These are phyloP conservation scores for Candida chauliodis DNA, from an alignment of 805 yeast species.

Conservation along the genomic window DNA sequence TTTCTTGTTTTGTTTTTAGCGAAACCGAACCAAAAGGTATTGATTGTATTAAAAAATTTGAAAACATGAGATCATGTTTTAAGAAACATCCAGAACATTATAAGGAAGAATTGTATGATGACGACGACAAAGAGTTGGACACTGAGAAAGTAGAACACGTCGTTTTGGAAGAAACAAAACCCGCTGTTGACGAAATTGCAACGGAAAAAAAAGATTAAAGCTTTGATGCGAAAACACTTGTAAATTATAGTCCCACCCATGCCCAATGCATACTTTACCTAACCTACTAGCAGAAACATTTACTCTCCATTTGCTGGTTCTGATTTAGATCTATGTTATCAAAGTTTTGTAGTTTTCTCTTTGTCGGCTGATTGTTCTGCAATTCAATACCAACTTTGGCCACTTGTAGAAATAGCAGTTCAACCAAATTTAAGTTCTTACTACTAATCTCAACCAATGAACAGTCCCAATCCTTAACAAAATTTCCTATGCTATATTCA, in stretches of 20 bases:
- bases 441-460: constrained; percentile 33
- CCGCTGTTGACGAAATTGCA: constrained; percentile 13
- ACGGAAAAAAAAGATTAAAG: background rate
- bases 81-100: constrained; percentile 89
- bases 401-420: constrained; percentile 31
- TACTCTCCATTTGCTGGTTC: background rate
- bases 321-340: constrained; percentile 27
- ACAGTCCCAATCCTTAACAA: constrained; percentile 29
- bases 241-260: too few relatives aligned
- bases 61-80: constrained; percentile 92
- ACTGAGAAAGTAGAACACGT: constrained; percentile 11
- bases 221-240: too few relatives aligned
- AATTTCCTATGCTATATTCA: constrained; percentile 17
- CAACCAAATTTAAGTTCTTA: constrained; percentile 27
- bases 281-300: constrained; percentile 22
- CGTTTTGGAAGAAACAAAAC: constrained; percentile 12
- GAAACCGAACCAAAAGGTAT: constrained; percentile 94
- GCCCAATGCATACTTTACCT: too few relatives aligned
- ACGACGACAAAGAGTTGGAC: constrained; percentile 41
- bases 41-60: constrained; percentile 89
- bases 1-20: constrained; percentile 91
- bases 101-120: constrained; percentile 86
- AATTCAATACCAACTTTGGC: constrained; percentile 32
- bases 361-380: constrained; percentile 8
- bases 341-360: constrained; percentile 22